Percentiles rank a stretch among this genome's conserved stretches.
These are phyloP conservation scores for Phytophthora pistaciae DNA, from an alignment of 352 stramenopile genomes.

Conservation along the genomic window DNA sequence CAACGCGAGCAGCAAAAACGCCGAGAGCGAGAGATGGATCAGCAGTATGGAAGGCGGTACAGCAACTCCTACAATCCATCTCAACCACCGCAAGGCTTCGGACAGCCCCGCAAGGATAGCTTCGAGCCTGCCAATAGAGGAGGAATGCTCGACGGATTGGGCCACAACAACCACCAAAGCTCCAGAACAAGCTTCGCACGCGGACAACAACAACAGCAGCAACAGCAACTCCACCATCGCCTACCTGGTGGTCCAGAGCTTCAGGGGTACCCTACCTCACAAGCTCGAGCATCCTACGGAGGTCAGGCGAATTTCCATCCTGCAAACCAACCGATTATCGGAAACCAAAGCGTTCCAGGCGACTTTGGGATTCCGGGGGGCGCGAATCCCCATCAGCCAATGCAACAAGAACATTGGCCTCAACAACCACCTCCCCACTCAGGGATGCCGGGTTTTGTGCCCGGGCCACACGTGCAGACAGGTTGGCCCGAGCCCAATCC, in stretches of 20 bases:
- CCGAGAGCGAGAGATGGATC: conserved; percentile 43
- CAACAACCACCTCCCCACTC: conserved; percentile 13
- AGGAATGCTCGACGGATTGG: conserved; percentile 57
- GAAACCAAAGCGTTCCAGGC: conserved; percentile 13
- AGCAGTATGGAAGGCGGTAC: conserved; percentile 17
- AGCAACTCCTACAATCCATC: conserved; percentile 4
- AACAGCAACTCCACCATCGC: conserved; percentile 33
- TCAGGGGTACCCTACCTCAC: conserved; percentile 9
- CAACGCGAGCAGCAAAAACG: conserved; percentile 63
- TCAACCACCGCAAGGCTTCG: conserved; percentile 18
- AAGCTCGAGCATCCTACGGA: conserved; percentile 7
- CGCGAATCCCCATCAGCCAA: conserved; percentile 21
- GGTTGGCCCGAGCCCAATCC: conserved; percentile 7
- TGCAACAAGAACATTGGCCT: conserved; percentile 21
- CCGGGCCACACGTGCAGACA: conserved; percentile 5
- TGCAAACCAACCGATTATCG: background rate
- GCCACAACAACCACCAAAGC: conserved; percentile 43
- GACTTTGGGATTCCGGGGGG: conserved; percentile 2
- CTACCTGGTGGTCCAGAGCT: conserved; percentile 20
- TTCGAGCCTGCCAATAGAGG: conserved; percentile 19
- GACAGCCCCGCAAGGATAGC: conserved; percentile 4
- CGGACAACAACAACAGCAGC: conserved; percentile 41
- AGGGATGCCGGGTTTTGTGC: background rate
- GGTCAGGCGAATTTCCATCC: conserved; percentile 12
- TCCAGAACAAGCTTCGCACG: conserved; percentile 54